These are phyloP conservation scores for Exophiala sp. DNA, from an alignment of 2,329 filamentous ascomycete species.

Conservation along the genomic window DNA sequence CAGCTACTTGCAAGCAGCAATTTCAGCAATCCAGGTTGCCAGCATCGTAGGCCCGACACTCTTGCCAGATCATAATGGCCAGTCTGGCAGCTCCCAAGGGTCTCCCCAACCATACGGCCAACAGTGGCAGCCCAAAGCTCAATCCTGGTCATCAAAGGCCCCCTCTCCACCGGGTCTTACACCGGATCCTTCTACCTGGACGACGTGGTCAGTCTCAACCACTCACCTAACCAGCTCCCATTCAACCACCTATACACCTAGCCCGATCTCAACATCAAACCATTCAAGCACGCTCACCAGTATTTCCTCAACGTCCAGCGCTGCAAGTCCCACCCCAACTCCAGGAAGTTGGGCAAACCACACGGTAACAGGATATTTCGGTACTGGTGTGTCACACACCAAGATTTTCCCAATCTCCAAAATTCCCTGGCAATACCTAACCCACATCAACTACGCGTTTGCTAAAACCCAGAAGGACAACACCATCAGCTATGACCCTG, in stretches of 20 bases:
- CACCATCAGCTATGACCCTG: not conserved
- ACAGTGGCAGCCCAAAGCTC: too few relatives aligned
- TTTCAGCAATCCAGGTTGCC: too few relatives aligned
- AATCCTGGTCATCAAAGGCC: too few relatives aligned
- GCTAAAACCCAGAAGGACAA: not conserved
- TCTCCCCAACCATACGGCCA: too few relatives aligned
- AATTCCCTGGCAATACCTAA: conserved; percentile 7
- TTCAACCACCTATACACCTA: not conserved
- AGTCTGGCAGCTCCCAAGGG: too few relatives aligned
- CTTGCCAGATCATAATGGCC: too few relatives aligned
- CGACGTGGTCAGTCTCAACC: too few relatives aligned
- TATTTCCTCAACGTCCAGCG: not conserved
- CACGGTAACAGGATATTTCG: conserved; percentile 4
- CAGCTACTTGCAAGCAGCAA: too few relatives aligned
- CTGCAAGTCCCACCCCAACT: not conserved
- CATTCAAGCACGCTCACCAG: not conserved
- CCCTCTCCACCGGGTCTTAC: too few relatives aligned
- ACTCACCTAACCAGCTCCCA: too few relatives aligned
- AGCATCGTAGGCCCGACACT: too few relatives aligned
- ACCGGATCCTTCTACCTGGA: too few relatives aligned
- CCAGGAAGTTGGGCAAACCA: conserved; percentile 1
- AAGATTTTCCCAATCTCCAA: not conserved
- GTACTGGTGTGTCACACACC: not conserved
- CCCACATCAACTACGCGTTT: conserved; percentile 4
- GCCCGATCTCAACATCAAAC: not conserved